Percentiles rank a stretch among this genome's conserved stretches.
These are phyloP conservation scores for Eremochloa ophiuroides DNA, from an alignment of 176 grass and related monocot species.

Conservation along the genomic window DNA sequence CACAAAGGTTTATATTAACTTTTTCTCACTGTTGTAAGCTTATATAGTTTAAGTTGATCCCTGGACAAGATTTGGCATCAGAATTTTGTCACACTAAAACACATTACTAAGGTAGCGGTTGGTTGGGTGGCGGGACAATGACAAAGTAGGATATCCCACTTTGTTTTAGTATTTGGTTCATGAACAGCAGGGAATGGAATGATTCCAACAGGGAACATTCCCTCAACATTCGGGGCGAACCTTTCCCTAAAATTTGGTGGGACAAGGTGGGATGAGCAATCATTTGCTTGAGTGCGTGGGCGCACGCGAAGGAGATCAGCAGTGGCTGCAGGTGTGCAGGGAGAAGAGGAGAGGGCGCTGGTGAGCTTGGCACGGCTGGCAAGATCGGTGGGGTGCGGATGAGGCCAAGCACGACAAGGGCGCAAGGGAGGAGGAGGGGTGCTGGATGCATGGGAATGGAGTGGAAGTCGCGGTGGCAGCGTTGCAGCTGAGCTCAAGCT, in stretches of 20 bases:
- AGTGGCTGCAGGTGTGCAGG: neutral
- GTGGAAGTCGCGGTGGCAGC: neutral
- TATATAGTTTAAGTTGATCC: neutral
- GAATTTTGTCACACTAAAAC: neutral
- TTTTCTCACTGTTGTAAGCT: neutral
- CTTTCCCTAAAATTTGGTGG: neutral
- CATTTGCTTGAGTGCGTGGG: neutral
- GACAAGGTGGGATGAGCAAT: neutral
- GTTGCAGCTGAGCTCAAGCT: neutral
- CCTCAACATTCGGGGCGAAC: neutral
- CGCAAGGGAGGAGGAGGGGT: neutral
- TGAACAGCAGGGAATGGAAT: neutral
- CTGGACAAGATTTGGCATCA: neutral
- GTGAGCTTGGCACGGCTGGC: neutral
- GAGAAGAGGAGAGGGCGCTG: neutral
- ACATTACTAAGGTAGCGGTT: neutral
- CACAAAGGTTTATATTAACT: conserved; percentile 66
- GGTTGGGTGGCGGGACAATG: neutral
- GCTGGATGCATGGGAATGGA: neutral
- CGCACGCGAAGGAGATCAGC: neutral
- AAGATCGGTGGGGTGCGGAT: neutral
- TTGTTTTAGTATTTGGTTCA: neutral
- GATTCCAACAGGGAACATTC: neutral
- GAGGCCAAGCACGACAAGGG: neutral
- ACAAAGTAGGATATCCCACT: neutral